Conservation (phyloP, 805 yeast species). For the Nakazawaea ishiwadae region DNA sequence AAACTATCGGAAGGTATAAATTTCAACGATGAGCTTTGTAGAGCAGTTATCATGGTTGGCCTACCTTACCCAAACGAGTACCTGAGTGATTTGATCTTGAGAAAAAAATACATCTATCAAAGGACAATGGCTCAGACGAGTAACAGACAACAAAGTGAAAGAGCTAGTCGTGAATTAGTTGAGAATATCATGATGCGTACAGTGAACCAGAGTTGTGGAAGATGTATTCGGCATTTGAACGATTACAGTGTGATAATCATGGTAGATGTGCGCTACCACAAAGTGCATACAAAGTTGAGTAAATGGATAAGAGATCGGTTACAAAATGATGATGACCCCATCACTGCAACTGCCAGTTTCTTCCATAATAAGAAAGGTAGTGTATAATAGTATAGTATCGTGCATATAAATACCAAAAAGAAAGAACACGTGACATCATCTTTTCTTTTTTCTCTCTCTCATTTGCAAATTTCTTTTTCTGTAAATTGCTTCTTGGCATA, state of each 20-base stretch:
- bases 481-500: constrained; percentile 4
- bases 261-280: constrained; percentile 59
- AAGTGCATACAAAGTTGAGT: constrained; percentile 57
- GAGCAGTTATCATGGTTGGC: constrained; percentile 84
- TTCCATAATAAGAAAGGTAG: not conserved
- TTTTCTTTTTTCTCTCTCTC: not conserved
- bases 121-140: constrained; percentile 45
- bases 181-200: constrained; percentile 89
- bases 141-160: constrained; percentile 37
- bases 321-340: constrained; percentile 4
- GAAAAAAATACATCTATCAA: constrained; percentile 56
- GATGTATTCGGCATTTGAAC: constrained; percentile 79
- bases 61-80: constrained; percentile 83
- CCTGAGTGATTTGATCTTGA: constrained; percentile 78
- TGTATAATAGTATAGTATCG: not conserved
- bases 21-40: constrained; percentile 80
- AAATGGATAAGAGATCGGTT: constrained; percentile 63
- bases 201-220: constrained; percentile 87
- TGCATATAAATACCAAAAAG: not conserved
- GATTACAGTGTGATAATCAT: constrained; percentile 78
- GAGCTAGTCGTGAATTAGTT: constrained; percentile 52
- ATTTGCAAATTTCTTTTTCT: too few relatives aligned
- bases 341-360: too few relatives aligned
- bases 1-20: constrained; percentile 91
- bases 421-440: too few relatives aligned